Percentiles rank a stretch among this genome's conserved stretches.
Evolutionary conservation across 176 grass and related monocot species (phyloP).

Genomic region (Ampelocalamus luodianensis): DNA sequence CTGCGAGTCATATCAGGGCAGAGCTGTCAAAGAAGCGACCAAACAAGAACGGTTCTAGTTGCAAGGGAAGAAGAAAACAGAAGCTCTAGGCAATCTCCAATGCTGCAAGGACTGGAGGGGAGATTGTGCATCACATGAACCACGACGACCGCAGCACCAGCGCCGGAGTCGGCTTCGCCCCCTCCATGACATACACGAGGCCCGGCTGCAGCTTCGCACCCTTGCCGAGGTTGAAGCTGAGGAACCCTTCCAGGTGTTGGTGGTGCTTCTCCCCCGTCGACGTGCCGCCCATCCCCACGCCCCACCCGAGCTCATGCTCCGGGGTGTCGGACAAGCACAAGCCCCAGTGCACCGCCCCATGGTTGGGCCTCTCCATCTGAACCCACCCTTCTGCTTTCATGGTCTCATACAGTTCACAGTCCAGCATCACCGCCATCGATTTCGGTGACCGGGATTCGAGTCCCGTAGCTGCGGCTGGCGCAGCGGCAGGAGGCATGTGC

Average conservation of each 20-base stretch:
- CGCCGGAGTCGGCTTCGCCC: slow-evolving; percentile 43
- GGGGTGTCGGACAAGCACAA: slow-evolving; percentile 64
- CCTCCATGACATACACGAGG: slow-evolving; percentile 54
- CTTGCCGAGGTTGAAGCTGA: slow-evolving; percentile 77
- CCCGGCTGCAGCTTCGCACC: slow-evolving; percentile 76
- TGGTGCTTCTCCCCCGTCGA: slow-evolving; percentile 32
- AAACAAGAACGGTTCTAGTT: slow-evolving; percentile 5
- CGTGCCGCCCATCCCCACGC: slow-evolving; percentile 60
- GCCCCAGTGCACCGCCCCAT: slow-evolving; percentile 51
- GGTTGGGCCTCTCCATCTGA: slow-evolving; percentile 56
- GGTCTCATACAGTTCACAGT: slow-evolving; percentile 66
- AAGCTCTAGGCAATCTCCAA: neutral
- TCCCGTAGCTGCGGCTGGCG: neutral
- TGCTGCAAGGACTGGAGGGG: neutral
- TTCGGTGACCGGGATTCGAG: neutral
- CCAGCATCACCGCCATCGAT: neutral
- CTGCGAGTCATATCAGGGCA: neutral
- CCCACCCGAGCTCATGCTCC: slow-evolving; percentile 69
- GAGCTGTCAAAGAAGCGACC: neutral
- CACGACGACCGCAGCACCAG: slow-evolving; percentile 73
- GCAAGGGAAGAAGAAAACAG: neutral
- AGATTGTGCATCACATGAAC: slow-evolving; percentile 55
- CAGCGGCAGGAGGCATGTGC: neutral
- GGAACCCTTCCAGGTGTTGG: slow-evolving; percentile 62
- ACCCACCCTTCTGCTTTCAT: slow-evolving; percentile 73